Percentiles rank a stretch among this genome's conserved stretches.
These are phyloP conservation scores for Pseudopithomyces maydicus DNA, from an alignment of 2,329 filamentous ascomycete genomes.

Conservation along the genomic window DNA sequence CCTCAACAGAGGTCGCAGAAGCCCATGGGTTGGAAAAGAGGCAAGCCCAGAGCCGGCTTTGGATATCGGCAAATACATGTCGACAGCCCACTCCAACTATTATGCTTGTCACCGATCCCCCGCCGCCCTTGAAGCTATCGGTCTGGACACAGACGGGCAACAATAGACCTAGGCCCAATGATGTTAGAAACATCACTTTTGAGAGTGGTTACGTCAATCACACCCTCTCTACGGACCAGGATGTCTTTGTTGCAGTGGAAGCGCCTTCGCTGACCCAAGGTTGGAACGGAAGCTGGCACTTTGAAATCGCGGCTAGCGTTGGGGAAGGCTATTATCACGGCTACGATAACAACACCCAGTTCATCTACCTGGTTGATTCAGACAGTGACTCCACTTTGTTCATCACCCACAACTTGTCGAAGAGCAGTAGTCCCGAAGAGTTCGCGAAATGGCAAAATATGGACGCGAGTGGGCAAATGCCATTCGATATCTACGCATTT, in stretches of 20 bases:
- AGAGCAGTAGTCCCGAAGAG: constrained; percentile 52
- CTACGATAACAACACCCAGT: constrained; percentile 61
- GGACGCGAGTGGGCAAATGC: constrained; percentile 31
- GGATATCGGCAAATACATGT: constrained; percentile 86
- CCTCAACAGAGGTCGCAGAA: constrained; percentile 12
- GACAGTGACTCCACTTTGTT: constrained; percentile 80
- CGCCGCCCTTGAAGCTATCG: constrained; percentile 76
- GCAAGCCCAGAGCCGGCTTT: constrained; percentile 58
- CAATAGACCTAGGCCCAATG: constrained; percentile 68
- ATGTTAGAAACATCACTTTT: constrained; percentile 57
- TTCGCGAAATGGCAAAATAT: constrained; percentile 63
- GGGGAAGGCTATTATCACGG: constrained; percentile 73
- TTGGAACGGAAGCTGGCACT: constrained; percentile 72
- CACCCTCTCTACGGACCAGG: constrained; percentile 63
- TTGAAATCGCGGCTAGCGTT: constrained; percentile 81
- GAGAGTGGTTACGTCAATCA: constrained; percentile 72
- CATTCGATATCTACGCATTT: constrained; percentile 78
- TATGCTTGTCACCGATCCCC: constrained; percentile 49
- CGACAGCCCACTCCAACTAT: constrained; percentile 68
- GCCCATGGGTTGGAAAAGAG: constrained; percentile 23
- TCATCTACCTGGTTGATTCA: constrained; percentile 81
- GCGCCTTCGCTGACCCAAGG: constrained; percentile 68
- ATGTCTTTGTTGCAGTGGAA: constrained; percentile 77
- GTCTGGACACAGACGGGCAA: constrained; percentile 71
- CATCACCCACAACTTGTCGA: constrained; percentile 74